Evolutionary conservation across 2,329 filamentous ascomycete species (phyloP).

Genomic region (Ustulina deusta): DNA sequence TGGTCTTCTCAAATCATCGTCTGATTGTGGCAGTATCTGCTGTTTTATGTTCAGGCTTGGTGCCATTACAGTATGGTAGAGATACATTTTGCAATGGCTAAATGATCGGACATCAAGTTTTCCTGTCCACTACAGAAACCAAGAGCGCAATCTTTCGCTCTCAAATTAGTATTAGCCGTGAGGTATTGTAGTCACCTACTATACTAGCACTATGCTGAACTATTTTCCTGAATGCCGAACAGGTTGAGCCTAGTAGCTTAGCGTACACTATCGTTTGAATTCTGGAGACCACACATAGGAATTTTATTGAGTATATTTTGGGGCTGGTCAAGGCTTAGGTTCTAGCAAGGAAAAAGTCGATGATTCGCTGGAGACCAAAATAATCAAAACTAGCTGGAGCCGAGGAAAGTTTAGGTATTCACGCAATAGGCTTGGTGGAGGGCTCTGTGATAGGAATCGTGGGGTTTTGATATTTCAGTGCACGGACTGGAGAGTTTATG

Average conservation of each 20-base stretch:
- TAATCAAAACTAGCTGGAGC: neutral
- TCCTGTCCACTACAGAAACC: slow-evolving; percentile 10
- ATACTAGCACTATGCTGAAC: neutral
- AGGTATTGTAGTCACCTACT: neutral
- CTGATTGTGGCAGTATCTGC: slow-evolving; percentile 1
- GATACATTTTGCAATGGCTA: slow-evolving; percentile 4
- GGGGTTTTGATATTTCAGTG: neutral
- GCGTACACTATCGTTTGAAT: slow-evolving; percentile 12
- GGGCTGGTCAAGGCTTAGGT: neutral
- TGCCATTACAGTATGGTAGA: neutral
- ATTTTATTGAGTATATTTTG: slow-evolving; percentile 8
- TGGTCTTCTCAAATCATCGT: slow-evolving; percentile 24
- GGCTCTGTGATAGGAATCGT: neutral
- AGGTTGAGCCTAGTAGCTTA: slow-evolving; percentile 7
- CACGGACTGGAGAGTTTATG: neutral
- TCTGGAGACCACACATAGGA: slow-evolving; percentile 3
- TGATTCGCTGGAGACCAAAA: neutral
- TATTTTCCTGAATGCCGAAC: slow-evolving; percentile 21
- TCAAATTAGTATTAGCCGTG: slow-evolving; percentile 13
- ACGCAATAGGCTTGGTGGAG: neutral
- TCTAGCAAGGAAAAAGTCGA: neutral
- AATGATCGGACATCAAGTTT: slow-evolving; percentile 13
- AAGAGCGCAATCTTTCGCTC: slow-evolving; percentile 22
- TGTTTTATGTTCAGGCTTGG: neutral
- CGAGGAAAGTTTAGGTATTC: neutral